Conservation (phyloP, 495 filamentous ascomycete genomes). For the Aspergillus biplanus region DNA sequence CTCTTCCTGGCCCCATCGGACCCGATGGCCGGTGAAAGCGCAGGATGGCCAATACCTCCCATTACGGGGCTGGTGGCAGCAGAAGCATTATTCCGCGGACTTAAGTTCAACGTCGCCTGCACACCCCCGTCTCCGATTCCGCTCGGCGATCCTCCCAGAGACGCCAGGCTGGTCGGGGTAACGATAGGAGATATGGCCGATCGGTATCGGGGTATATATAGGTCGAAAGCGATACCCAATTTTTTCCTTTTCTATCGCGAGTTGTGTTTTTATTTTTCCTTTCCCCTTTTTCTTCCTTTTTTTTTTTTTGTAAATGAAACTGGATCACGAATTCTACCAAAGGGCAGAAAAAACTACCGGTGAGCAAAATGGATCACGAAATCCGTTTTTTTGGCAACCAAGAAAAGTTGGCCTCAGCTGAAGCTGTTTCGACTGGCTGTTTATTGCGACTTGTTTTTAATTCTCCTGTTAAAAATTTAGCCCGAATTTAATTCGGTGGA, state of each 20-base stretch:
- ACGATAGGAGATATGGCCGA: constrained; percentile 3
- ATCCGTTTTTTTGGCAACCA: background rate
- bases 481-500: background rate
- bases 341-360: background rate
- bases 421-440: background rate
- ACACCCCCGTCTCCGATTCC: constrained; percentile 42
- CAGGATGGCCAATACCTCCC: constrained; percentile 44
- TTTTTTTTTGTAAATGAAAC: background rate
- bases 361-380: background rate
- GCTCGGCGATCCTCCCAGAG: constrained; percentile 39
- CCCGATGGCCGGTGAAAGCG: constrained; percentile 36
- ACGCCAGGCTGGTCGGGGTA: constrained; percentile 45
- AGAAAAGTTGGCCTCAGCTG: background rate
- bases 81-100: constrained; percentile 42
- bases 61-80: constrained; percentile 48
- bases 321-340: background rate
- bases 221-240: background rate
- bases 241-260: background rate
- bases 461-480: background rate
- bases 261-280: too few species aligned
- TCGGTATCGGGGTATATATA: constrained; percentile 1
- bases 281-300: background rate
- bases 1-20: constrained; percentile 49
- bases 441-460: background rate
- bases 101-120: constrained; percentile 36